A percentile compares a stretch with the other conserved stretches of the same genome.
Conservation (phyloP, 2,329 filamentous ascomycete genomes). For the Cytospora chrysosperma region DNA sequence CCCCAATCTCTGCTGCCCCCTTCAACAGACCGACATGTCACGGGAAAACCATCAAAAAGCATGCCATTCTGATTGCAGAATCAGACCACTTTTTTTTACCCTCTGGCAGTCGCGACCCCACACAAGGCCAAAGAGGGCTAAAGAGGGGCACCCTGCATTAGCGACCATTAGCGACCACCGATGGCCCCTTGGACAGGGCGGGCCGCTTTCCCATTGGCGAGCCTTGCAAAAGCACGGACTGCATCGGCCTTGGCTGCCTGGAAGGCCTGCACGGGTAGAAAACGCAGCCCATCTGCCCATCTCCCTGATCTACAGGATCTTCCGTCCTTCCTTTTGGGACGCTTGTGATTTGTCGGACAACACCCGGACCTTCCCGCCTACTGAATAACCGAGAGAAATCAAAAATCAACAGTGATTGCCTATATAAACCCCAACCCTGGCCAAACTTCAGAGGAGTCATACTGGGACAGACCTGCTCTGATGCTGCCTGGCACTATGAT, state of each 20-base stretch:
- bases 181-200: neutral
- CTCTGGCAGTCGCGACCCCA: conserved; percentile 7
- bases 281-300: too few species aligned
- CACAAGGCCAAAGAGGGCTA: neutral
- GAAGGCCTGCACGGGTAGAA: neutral
- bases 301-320: too few species aligned
- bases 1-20: neutral
- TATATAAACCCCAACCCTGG: too few species aligned
- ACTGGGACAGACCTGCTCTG: too few species aligned
- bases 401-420: too few species aligned
- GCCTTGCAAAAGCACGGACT: conserved; percentile 1
- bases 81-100: conserved; percentile 16
- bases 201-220: conserved; percentile 13
- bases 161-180: conserved; percentile 9
- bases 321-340: neutral
- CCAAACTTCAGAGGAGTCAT: too few species aligned
- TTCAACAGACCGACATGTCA: conserved; percentile 5
- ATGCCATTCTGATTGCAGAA: conserved; percentile 17
- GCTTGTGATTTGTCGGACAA: neutral
- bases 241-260: neutral
- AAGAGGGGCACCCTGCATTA: conserved; percentile 11
- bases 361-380: neutral
- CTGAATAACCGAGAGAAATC: too few species aligned
- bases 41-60: conserved; percentile 9
- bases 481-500: neutral